Evolutionary conservation across 2,329 filamentous ascomycete genomes (phyloP).

Genomic region (Aspergillus ochraceoroseus): DNA sequence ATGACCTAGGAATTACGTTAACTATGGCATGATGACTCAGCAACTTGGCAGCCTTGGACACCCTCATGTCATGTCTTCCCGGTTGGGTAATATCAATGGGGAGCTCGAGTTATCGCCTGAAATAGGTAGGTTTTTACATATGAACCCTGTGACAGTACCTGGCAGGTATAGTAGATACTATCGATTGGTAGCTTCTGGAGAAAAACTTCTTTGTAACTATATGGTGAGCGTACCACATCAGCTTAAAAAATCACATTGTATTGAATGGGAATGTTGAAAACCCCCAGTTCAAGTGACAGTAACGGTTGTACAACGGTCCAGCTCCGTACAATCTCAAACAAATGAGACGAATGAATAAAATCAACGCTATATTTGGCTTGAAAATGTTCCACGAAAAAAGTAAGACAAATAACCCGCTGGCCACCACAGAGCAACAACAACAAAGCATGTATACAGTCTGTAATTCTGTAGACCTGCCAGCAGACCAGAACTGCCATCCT

Average conservation of each 20-base stretch:
- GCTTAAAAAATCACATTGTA: too few relatives aligned
- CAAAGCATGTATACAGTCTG: conserved; percentile 11
- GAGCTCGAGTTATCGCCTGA: too few relatives aligned
- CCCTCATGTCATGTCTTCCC: neutral
- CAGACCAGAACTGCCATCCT: conserved; percentile 11
- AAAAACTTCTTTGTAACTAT: neutral
- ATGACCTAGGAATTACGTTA: too few relatives aligned
- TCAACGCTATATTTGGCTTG: too few relatives aligned
- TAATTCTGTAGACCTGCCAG: conserved; percentile 7
- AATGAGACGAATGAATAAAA: neutral
- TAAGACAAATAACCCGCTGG: conserved; percentile 10
- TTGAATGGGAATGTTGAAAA: too few relatives aligned
- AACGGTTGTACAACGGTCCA: neutral
- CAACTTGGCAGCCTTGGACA: too few relatives aligned
- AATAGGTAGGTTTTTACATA: too few relatives aligned
- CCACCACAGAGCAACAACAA: conserved; percentile 8
- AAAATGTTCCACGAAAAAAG: neutral
- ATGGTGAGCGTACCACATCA: too few relatives aligned
- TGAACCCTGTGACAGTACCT: too few relatives aligned
- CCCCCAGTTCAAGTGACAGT: too few relatives aligned
- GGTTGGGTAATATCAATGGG: neutral
- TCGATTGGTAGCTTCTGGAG: too few relatives aligned
- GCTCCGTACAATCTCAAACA: conserved; percentile 6
- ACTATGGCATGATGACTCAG: conserved; percentile 15
- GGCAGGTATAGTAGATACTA: too few relatives aligned